These are phyloP conservation scores for Chaetomiaceae sp. DNA, from an alignment of 2,329 filamentous ascomycete genomes.

Conservation along the genomic window DNA sequence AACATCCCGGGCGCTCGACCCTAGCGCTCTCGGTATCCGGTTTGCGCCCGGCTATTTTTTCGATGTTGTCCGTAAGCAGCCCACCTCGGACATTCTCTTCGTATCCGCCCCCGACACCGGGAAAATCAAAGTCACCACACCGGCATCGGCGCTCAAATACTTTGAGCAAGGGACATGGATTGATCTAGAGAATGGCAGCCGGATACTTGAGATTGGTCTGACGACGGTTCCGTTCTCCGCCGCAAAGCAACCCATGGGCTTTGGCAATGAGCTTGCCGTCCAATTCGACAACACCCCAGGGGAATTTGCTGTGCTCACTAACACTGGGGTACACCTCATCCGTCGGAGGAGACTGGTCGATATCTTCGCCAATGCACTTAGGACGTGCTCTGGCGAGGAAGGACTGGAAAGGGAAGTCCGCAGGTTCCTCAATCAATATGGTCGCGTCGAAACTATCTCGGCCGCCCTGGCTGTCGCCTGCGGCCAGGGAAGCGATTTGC, in stretches of 20 bases:
- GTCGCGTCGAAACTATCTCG: slow-evolving; percentile 81
- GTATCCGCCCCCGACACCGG: slow-evolving; percentile 84
- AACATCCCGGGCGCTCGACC: slow-evolving; percentile 46
- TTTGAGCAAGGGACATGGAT: slow-evolving; percentile 80
- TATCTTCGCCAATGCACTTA: slow-evolving; percentile 79
- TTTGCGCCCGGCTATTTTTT: slow-evolving; percentile 91
- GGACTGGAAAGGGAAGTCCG: slow-evolving; percentile 77
- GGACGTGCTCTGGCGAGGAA: slow-evolving; percentile 64
- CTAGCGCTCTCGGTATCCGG: slow-evolving; percentile 50
- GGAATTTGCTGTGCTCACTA: slow-evolving; percentile 88
- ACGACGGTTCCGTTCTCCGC: slow-evolving; percentile 70
- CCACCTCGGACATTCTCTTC: slow-evolving; percentile 67
- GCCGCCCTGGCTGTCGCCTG: slow-evolving; percentile 92
- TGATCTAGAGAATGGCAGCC: slow-evolving; percentile 59
- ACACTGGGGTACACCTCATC: slow-evolving; percentile 82
- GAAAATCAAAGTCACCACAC: slow-evolving; percentile 62
- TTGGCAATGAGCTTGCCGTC: slow-evolving; percentile 93
- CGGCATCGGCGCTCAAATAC: slow-evolving; percentile 54
- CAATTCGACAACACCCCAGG: slow-evolving; percentile 81
- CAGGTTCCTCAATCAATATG: slow-evolving; percentile 80
- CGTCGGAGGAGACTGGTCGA: slow-evolving; percentile 82
- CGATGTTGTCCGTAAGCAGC: slow-evolving; percentile 66
- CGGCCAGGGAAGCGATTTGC: slow-evolving; percentile 76
- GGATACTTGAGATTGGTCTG: slow-evolving; percentile 73
- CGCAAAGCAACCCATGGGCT: slow-evolving; percentile 65